These are phyloP conservation scores for Cetradonia linearis DNA, from an alignment of 495 filamentous ascomycete genomes.

Conservation along the genomic window DNA sequence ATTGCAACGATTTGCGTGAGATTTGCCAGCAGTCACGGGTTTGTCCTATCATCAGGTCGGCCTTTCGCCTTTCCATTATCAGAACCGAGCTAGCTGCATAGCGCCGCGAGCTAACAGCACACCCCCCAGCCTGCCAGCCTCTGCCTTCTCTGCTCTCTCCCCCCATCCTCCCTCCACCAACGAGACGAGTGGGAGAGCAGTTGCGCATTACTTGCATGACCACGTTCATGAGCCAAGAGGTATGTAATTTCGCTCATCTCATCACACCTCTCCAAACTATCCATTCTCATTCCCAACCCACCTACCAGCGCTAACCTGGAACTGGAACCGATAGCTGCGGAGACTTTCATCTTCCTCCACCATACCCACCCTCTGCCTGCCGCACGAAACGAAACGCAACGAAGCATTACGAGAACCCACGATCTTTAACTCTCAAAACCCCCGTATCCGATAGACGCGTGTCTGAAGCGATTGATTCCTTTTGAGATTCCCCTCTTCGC, in stretches of 20 bases:
- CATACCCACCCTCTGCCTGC: background rate
- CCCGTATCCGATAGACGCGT: constrained; percentile 26
- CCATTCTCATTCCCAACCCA: constrained; percentile 9
- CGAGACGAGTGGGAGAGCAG: constrained; percentile 14
- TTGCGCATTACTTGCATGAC: constrained; percentile 17
- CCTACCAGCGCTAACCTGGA: constrained; percentile 17
- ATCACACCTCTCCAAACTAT: constrained; percentile 7
- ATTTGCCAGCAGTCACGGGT: constrained; percentile 10
- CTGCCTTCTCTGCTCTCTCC: constrained; percentile 11
- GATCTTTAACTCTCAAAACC: constrained; percentile 20
- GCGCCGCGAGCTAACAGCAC: constrained; percentile 14
- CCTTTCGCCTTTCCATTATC: constrained; percentile 9
- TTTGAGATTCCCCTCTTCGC: constrained; percentile 30
- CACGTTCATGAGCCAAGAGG: constrained; percentile 22
- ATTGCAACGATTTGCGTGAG: background rate
- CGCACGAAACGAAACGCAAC: constrained; percentile 19
- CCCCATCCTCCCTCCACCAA: constrained; percentile 2
- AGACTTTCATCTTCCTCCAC: constrained; percentile 9
- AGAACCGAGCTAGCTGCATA: constrained; percentile 11
- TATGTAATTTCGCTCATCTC: constrained; percentile 6
- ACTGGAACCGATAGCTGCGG: constrained; percentile 18
- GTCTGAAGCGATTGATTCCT: constrained; percentile 25
- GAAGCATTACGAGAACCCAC: constrained; percentile 23
- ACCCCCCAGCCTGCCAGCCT: constrained; percentile 17
- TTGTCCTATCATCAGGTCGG: constrained; percentile 17